Evolutionary conservation across 169 alveolate genomes (phyloP).

Genomic region (Plasmodium reichenowi): DNA sequence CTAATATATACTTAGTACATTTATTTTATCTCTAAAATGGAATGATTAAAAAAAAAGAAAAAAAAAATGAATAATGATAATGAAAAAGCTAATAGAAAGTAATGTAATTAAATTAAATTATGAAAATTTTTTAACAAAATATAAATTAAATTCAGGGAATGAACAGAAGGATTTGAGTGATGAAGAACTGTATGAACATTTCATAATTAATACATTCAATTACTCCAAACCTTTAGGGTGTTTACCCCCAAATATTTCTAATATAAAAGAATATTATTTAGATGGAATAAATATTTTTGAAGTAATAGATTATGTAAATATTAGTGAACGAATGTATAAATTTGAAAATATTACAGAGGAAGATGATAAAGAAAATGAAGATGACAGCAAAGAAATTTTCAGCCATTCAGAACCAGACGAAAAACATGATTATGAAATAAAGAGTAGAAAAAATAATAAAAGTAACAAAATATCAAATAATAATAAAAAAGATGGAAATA

Average conservation of each 20-base stretch:
- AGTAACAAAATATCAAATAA: background rate
- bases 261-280: slow-evolving; percentile 24
- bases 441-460: slow-evolving; percentile 11
- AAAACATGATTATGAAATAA: background rate
- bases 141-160: slow-evolving; percentile 14
- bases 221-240: slow-evolving; percentile 70
- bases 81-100: slow-evolving; percentile 69
- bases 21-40: background rate
- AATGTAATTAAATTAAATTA: slow-evolving; percentile 74
- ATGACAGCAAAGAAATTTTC: slow-evolving; percentile 7
- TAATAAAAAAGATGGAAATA: slow-evolving; percentile 5
- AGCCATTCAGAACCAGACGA: slow-evolving; percentile 13
- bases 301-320: slow-evolving; percentile 67
- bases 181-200: slow-evolving; percentile 69
- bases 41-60: slow-evolving; percentile 7
- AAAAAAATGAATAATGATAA: slow-evolving; percentile 33
- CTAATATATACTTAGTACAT: too few species aligned
- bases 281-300: slow-evolving; percentile 68
- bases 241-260: slow-evolving; percentile 26
- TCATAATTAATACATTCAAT: slow-evolving; percentile 48
- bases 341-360: slow-evolving; percentile 31
- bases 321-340: slow-evolving; percentile 58
- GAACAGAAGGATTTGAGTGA: slow-evolving; percentile 41
- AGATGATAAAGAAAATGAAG: slow-evolving; percentile 22
- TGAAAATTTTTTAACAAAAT: slow-evolving; percentile 55